Base-by-base conservation (phyloP, 192 early-diverging fungal species). In the Entomortierella chlamydospora region DNA sequence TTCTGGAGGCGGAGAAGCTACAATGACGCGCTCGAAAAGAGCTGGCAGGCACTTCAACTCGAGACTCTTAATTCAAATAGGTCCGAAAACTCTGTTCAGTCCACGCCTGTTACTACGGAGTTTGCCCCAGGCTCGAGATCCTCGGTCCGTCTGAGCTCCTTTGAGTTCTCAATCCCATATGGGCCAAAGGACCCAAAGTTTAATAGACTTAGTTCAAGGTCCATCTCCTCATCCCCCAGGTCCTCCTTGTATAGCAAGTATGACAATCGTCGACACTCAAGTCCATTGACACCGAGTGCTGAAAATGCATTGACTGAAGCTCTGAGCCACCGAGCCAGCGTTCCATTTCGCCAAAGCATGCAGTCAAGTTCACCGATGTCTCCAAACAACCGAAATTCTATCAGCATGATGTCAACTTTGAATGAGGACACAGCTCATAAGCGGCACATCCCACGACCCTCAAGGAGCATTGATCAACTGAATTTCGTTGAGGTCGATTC, bases 1-100 rank as follows among this genome's bases (percentile, higher is more conserved):
- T 79, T 66, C 31, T 79, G 76, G 76, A 54, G 76, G n/a, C 45
- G 76, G 2, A 26, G 63, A 17, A 79, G 76, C 52, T 70, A 60
- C 25, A 79, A 61, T 20, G 76, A 79, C 15, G 57, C 62, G 0
- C 15, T 70, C 7, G 76, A 70, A 22, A 70, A 56, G 57, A 61
- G 57, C 62, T 70, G 76, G 68, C 43, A 70, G 20, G 29, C 57
- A 6, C 25, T 79, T 12, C 53, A 59, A 43, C 50, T 33, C 7
- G 64, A 68, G 1, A 58, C 73, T 17, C 1, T 51, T n/a, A n/a
- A 26, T 0, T 59, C 67, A 5, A 60, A 12, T 26, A 22, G 8
- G 6, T 64, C 64, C 12, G 74, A 61, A 33, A 18, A 23, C 5
- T 79, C 73, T 12, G 28, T 12, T 31, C 76, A 43, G 2, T 52